Evolutionary conservation across 495 filamentous ascomycete genomes (phyloP).

Genomic region (Letharia lupina): DNA sequence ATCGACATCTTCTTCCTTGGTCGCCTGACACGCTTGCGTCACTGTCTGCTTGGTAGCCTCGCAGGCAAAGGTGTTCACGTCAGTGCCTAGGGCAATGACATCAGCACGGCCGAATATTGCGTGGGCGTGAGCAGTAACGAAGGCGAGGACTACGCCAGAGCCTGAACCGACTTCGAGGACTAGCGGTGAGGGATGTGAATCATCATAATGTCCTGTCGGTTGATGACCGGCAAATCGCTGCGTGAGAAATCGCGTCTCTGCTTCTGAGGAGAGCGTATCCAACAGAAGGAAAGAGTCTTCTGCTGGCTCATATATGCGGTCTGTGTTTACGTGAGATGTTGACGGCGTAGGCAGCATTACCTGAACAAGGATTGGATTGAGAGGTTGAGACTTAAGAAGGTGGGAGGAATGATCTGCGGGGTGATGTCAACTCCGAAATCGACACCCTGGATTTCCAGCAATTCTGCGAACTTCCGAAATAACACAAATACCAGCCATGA

Average conservation of each 20-base stretch:
- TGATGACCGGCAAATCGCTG: conserved; percentile 42
- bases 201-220: neutral
- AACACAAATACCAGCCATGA: conserved; percentile 28
- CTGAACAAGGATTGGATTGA: neutral
- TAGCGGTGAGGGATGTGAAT: conserved; percentile 41
- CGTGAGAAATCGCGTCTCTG: conserved; percentile 64
- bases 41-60: conserved; percentile 57
- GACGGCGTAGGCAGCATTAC: conserved; percentile 84
- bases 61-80: conserved; percentile 78
- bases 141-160: conserved; percentile 84
- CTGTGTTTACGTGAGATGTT: conserved; percentile 79
- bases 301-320: conserved; percentile 83
- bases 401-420: conserved; percentile 10
- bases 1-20: conserved; percentile 16
- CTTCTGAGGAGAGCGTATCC: conserved; percentile 71
- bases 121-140: conserved; percentile 65
- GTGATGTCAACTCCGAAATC: conserved; percentile 13
- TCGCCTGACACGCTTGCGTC: conserved; percentile 39
- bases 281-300: conserved; percentile 94
- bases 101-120: conserved; percentile 64
- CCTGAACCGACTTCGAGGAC: conserved; percentile 84
- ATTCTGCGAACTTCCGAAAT: conserved; percentile 16
- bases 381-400: neutral
- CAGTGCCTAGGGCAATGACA: conserved; percentile 63
- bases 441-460: neutral